Base-by-base conservation (phyloP, 805 yeast genomes). In the Ogataea henricii region DNA sequence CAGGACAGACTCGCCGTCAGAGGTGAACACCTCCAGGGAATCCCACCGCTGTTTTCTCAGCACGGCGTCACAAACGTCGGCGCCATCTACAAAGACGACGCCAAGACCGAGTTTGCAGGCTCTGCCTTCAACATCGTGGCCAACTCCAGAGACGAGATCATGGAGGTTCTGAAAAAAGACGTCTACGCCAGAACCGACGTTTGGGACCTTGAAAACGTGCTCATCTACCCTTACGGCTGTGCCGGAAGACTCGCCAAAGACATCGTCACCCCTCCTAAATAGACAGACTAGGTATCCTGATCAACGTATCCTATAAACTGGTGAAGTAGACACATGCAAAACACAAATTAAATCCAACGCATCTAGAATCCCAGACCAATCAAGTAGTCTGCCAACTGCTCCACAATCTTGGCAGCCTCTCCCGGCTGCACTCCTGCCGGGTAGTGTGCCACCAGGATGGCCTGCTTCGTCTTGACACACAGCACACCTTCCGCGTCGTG, bases 351-450 rank as follows among this genome's bases (percentile, higher is more conserved):
- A n/a, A n/a, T 12, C 37, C n/a, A 10, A 10, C 22, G 25, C 40
- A 13, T 7, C 62, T 77, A 92, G 70, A 88, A 91, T 49, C 89
- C 87, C 46, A 87, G 92, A 62, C 89, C 76, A 66, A 92, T 89
- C 71, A 94, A 79, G 65, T 94, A 91, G 67, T 94, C 98, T 40
- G 96, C 98, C 74, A 94, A 78, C 64, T 89, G 92, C 70, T 94
- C 99, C 48, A 92, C 96, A 54, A 91, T 87, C 62, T 86, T 82
- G 50, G 97, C 87, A 45, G 98, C 98, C 66, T 89, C 96, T 59
- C 96, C 97, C 26, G 98, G 89, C 68, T 85, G 92, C 40, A 88
- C 86, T 47, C 91, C 91, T 10, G 87, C 81, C 13, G 96, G 94
- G 66, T 94, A 94, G 69, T 94, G 98, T n/a, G 94, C 97, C 59